Evolutionary conservation across 2,329 filamentous ascomycete genomes (phyloP).

Genomic region (Pochonia chlamydosporia): DNA sequence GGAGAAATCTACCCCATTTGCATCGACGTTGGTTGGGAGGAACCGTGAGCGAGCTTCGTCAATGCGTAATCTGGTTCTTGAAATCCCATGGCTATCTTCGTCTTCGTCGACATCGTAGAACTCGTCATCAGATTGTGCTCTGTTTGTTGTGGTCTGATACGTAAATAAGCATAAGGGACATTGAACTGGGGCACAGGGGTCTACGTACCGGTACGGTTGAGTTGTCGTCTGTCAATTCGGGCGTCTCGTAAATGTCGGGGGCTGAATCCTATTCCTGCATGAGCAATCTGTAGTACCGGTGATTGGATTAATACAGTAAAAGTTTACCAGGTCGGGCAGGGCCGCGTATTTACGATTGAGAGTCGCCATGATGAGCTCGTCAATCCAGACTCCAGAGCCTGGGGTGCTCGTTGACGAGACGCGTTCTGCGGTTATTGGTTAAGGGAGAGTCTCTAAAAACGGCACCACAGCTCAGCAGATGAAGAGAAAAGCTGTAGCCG

Average conservation of each 20-base stretch:
- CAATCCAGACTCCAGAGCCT: background rate
- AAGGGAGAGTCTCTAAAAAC: background rate
- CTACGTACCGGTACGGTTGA: slow-evolving; percentile 73
- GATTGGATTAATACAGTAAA: slow-evolving; percentile 4
- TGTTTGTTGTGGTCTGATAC: slow-evolving; percentile 48
- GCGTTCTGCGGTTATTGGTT: background rate
- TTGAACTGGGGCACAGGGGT: background rate
- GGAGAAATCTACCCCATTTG: slow-evolving; percentile 78
- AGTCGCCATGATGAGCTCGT: slow-evolving; percentile 38
- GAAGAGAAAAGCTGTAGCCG: background rate
- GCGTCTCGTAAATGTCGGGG: slow-evolving; percentile 94
- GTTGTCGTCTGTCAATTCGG: slow-evolving; percentile 83
- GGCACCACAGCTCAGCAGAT: too few relatives aligned
- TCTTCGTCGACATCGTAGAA: slow-evolving; percentile 59
- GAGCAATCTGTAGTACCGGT: slow-evolving; percentile 16
- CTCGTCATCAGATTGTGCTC: slow-evolving; percentile 55
- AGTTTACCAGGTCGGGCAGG: slow-evolving; percentile 67
- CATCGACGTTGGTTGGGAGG: slow-evolving; percentile 67
- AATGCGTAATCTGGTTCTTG: slow-evolving; percentile 68
- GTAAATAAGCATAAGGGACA: slow-evolving; percentile 16
- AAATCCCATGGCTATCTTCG: slow-evolving; percentile 59
- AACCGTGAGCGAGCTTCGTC: slow-evolving; percentile 78
- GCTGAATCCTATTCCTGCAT: slow-evolving; percentile 64
- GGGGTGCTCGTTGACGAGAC: background rate
- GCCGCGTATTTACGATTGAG: slow-evolving; percentile 77